Percentiles rank a stretch among this genome's conserved stretches.
phyloP scores from a whole-genome alignment of 441 rosid genomes.

The Codiaeum variegatum region DNA sequence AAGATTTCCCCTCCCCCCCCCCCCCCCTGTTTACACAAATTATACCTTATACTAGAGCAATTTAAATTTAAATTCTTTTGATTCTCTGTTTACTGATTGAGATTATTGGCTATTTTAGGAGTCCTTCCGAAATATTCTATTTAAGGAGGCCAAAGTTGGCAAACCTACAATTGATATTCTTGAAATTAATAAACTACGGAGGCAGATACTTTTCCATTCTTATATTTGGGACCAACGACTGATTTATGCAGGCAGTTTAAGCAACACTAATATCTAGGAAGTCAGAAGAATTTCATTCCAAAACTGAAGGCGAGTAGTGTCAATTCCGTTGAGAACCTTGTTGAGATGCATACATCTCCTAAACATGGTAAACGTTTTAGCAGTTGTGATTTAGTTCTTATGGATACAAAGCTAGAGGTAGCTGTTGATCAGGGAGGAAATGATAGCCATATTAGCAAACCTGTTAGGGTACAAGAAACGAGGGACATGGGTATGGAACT shows the following conservation, averaged over 20 bases:
- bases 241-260: constrained; percentile 47
- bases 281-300: constrained; percentile 32
- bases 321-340: constrained; percentile 41
- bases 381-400: constrained; percentile 34
- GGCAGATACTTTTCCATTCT: constrained; percentile 76
- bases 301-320: constrained; percentile 41
- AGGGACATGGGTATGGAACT: constrained; percentile 25
- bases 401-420: constrained; percentile 33
- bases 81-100: constrained; percentile 21
- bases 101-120: constrained; percentile 44
- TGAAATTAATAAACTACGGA: constrained; percentile 66
- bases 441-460: constrained; percentile 23
- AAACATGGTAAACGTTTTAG: constrained; percentile 31
- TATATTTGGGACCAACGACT: constrained; percentile 89
- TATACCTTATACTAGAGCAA: background rate
- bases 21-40: background rate
- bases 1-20: background rate
- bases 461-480: constrained; percentile 31
- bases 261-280: constrained; percentile 33
- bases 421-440: constrained; percentile 36
- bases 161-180: constrained; percentile 65
- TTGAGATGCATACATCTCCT: constrained; percentile 35
- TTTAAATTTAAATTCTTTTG: constrained; percentile 7
- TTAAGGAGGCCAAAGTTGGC: constrained; percentile 49
- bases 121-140: constrained; percentile 43